Percentiles rank a stretch among this genome's conserved stretches.
Evolutionary conservation across 306 rosid species (phyloP).

Genomic region (Abrus precatorius): DNA sequence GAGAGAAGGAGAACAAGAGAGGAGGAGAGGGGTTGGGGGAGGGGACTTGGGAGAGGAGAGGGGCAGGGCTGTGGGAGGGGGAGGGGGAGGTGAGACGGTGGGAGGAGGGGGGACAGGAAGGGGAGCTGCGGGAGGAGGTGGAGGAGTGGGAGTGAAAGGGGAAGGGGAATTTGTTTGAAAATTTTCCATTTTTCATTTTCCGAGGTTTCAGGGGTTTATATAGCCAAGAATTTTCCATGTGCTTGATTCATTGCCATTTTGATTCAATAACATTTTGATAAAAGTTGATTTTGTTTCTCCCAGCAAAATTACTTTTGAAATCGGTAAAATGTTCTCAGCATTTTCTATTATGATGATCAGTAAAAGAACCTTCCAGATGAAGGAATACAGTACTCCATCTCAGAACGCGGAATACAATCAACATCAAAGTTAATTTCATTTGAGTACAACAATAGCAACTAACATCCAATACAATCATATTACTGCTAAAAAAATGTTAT

Average conservation of each 20-base stretch:
- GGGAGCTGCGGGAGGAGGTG: no score
- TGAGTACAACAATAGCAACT: background rate
- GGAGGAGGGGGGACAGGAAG: no score
- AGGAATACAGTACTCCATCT: slow-evolving; percentile 7
- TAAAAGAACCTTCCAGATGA: background rate
- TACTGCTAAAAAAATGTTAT: slow-evolving; percentile 8
- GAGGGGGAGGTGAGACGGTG: no score
- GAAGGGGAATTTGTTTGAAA: no score
- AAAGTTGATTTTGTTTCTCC: background rate
- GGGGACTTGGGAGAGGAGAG: no score
- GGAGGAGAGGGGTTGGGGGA: no score
- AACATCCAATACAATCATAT: background rate
- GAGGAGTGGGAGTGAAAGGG: no score
- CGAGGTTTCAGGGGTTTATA: background rate
- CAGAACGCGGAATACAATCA: slow-evolving; percentile 8
- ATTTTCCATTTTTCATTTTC: no score
- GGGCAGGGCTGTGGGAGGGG: no score
- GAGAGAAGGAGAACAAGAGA: no score
- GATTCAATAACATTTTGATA: slow-evolving; percentile 4
- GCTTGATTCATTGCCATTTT: slow-evolving; percentile 12
- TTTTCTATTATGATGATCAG: slow-evolving; percentile 8
- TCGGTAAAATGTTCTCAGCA: slow-evolving; percentile 30
- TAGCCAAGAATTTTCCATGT: slow-evolving; percentile 37
- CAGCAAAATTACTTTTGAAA: background rate
- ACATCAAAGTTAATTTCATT: background rate